phyloP scores from a whole-genome alignment of 257 asterid species.

The Scutellaria minor region DNA sequence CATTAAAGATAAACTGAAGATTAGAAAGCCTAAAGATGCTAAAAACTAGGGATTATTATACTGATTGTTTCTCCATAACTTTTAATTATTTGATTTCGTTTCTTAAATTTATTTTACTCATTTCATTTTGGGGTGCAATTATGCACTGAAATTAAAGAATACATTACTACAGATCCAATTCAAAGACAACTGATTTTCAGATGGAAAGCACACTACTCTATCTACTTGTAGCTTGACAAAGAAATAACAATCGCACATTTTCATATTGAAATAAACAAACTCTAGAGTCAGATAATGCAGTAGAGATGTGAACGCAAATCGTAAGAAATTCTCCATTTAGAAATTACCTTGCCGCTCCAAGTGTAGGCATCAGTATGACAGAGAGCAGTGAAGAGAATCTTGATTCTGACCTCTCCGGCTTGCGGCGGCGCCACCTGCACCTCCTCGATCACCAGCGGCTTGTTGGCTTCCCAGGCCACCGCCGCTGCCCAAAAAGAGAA shows the following conservation, averaged over 20 bases:
- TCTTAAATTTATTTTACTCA: background rate
- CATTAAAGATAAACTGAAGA: constrained; percentile 33
- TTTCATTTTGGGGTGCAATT: background rate
- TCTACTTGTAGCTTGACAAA: no score
- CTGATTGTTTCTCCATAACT: background rate
- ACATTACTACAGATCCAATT: background rate
- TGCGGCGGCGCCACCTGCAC: constrained; percentile 97
- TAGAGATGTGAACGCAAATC: no score
- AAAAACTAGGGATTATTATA: no score
- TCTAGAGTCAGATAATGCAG: background rate
- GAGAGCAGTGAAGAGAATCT: constrained; percentile 77
- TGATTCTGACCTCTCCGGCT: constrained; percentile 85
- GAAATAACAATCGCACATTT: background rate
- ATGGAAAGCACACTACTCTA: no score
- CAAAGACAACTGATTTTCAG: background rate
- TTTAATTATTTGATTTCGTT: background rate
- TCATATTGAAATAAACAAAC: constrained; percentile 15
- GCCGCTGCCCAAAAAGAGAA: constrained; percentile 54
- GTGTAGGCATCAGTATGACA: constrained; percentile 97
- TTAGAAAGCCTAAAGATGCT: constrained; percentile 18
- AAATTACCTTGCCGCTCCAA: constrained; percentile 85
- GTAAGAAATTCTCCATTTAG: background rate
- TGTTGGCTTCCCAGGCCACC: constrained; percentile 99
- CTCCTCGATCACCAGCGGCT: constrained; percentile 85
- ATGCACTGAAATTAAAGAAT: background rate